Base-by-base conservation (phyloP, 768 basidiomycete species). In the Roridomyces roridus region DNA sequence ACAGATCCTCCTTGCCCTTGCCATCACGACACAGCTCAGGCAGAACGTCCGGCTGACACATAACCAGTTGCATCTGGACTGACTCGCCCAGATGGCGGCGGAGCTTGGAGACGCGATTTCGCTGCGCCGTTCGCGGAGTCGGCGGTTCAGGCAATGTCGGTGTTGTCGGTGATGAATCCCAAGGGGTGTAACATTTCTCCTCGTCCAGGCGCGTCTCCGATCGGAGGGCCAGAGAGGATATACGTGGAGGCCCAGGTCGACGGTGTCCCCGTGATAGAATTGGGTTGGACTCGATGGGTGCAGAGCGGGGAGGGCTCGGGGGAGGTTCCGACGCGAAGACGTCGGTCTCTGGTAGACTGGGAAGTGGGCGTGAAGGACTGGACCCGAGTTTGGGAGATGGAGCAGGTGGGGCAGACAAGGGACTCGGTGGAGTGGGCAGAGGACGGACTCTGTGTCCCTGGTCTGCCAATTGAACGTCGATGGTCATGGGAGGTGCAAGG, bases 31-130 rank as follows among this genome's bases (percentile, higher is more conserved):
- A 55, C 31, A 61, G 20, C 31, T 34, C 34, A 9, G 35, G 36
- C 51, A 61, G 18, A 9, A 53, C 60, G 20, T 55, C 48, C 15
- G 25, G 18, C 23, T 26, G 23, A 2, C 43, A 41, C 45, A 52
- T 26, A 37, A 43, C 4, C 39, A 36, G 17, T 59, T 45, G 18
- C 7, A 62, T 21, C 48, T 57, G 57, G 21, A 63, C 61, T 7
- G 67, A 62, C 47, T 64, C 64, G 41, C 70, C 72, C 34, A 70
- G 64, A 37, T 68, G 67, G 45, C 66, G 67, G 14, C 63, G 66
- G 10, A 68, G 65, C 37, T 70, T 69, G 36, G 57, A 59, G 18
- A 62, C 49, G 36, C 65, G 67, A 11, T 48, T 59, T 3, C 61
- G 62, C 42, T 59, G 63, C 21, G 48, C 60, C 7, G 66, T 68